Evolutionary conservation across 2,329 filamentous ascomycete genomes (phyloP), one percentile per base, ranked within the genome.

Genomic region (Cladosporium sp.): DNA sequence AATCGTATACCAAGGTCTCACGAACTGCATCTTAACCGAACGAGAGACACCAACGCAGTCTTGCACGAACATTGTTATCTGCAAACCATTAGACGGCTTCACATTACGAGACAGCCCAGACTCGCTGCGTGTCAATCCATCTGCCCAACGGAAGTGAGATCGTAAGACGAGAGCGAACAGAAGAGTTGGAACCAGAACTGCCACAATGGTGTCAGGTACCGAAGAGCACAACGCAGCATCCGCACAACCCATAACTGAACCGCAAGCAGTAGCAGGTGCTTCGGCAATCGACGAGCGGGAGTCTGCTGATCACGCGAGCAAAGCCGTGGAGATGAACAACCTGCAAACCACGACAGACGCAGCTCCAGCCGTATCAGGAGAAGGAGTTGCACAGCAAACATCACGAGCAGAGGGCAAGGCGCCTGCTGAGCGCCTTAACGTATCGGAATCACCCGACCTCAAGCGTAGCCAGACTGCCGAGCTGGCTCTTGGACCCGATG

Each of bases 391-490:
- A 45, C 42, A 42, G 28, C 19, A 39, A 49, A 43, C 37, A 9
- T 17, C 40, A 12, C 28, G 34, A 50, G 37, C 22, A 22, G 19
- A 57, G 38, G 34, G 34, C 17, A 57, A 50, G 17, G 38, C 51
- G 15, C 49, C 43, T 14, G 28, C 36, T 11, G 51, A 54, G 4
- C 37, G 45, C 22, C 25, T 38, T 11, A 19, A 38, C 12, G n/a
- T 42, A 20, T 55, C 37, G 17, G n/a, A 51, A 34, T 45, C 55
- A 43, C 30, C 47, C 36, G 45, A 50, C 25, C 45, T 58, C 45
- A 58, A 50, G 36, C 57, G 57, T 30, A 52, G 47, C 47, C 38
- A 59, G 47, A 59, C 57, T 19, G 57, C 57, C 47, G 57, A 59
- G 25, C 39, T 59, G 25, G 47, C 50, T 28, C 57, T 59, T 3